These are phyloP conservation scores for Casuarina cunninghamiana DNA, from an alignment of 306 rosid species.

Conservation along the genomic window DNA sequence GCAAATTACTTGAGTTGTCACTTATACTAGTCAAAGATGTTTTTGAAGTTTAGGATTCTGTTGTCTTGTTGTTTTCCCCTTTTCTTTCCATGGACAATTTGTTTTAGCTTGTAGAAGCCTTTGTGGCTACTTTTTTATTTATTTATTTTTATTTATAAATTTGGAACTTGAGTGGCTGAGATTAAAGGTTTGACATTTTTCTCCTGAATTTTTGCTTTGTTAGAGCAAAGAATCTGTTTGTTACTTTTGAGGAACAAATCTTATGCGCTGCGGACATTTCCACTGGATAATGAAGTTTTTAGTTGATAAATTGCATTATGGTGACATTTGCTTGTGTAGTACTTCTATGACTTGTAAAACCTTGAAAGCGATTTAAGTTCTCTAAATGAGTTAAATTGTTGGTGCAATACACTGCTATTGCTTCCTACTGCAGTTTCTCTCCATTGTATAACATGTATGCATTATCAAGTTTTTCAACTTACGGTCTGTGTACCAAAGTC, in stretches of 20 bases:
- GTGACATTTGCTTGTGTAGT: not conserved
- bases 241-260: not conserved
- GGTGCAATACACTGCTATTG: not conserved
- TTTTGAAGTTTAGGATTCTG: not conserved
- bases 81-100: not conserved
- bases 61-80: not conserved
- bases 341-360: not conserved
- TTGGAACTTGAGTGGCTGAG: not conserved
- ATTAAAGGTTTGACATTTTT: not conserved
- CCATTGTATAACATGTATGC: not conserved
- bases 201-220: not conserved
- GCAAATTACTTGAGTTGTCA: not conserved
- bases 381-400: too few relatives aligned
- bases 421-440: not conserved
- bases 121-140: not conserved
- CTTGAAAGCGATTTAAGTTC: not conserved
- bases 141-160: not conserved
- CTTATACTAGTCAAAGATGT: not conserved
- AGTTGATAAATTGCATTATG: not conserved
- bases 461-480: not conserved
- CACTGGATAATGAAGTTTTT: not conserved
- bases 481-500: conserved; percentile 15
- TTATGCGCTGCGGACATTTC: not conserved
- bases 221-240: not conserved
- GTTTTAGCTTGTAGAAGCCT: not conserved